Base-by-base conservation (phyloP, 2,329 filamentous ascomycete species). In the Phyllosticta citribraziliensis region DNA sequence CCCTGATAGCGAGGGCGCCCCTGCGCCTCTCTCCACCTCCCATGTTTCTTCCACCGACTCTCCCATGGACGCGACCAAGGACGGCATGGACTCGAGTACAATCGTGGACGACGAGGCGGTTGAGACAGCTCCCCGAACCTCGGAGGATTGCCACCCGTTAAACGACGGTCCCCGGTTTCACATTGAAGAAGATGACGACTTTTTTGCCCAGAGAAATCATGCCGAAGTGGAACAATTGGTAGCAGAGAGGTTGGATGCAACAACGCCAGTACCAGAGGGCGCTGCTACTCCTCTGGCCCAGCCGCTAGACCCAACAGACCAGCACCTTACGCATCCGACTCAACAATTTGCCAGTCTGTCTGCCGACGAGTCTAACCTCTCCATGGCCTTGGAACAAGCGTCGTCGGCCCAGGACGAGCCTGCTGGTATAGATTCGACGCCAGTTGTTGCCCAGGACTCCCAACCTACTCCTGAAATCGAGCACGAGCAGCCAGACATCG, bases 1-100 rank as follows among this genome's bases (percentile, higher is more conserved):
- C 67, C 76, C 78, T 47, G 76, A 82, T 61, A 66, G 63, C 55
- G 65, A 69, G 19, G 47, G 58, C 40, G 61, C 66, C 27, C 55
- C 60, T 27, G 62, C 27, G 56, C 55, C 64, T 35, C 58, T 66
- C 25, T 52, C 62, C 54, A 61, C 64, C 66, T 14, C 62, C 57
- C 2, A 55, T 64, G 47, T 64, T 67, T 52, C 61, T 65, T 25
- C 63, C 62, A 35, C 58, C 60, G 33, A 57, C 65, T 50, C 60
- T 63, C 27, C 35, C 62, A 19, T 27, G 51, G 40, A 51, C 27
- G 20, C 57, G 58, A 5, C 62, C 63, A 54, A 62, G 63, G 52
- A 55, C 50, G 57, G 24, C 8, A 61, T 66, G 40, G 64, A 64
- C 51, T 56, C 61, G 53, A 66, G 63, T 51, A 65, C 55, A 60